Evolutionary conservation across 225 moss, liverwort and hornwort species (phyloP), one percentile per base, ranked within the genome.

Genomic region (Straminergon stramineum): DNA sequence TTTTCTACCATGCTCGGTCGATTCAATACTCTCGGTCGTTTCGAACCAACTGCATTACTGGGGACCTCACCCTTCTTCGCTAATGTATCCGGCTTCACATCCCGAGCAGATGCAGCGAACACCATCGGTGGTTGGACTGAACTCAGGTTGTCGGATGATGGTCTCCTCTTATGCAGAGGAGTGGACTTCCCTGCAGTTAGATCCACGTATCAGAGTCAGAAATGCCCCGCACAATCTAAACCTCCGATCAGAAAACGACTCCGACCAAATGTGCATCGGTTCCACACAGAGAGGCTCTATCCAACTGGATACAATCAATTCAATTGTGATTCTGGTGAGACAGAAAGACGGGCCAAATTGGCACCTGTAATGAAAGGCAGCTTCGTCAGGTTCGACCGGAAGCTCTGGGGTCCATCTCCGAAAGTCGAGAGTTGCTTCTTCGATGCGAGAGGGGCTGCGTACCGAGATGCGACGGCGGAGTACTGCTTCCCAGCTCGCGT

Each of bases 341-440:
- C 11, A 61, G 8, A 32, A 6, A 10, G 32, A 7, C 32, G 19
- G 3, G 56, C 7, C 7, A 10, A 37, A 22, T 24, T 24, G 60
- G 32, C 19, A 94, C 94, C 94, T 87, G 92, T 93, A 18, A 93
- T 91, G 63, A 94, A 94, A 56, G 94, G 94, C 60, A 92, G 87
- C 86, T 94, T 94, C 55, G 90, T 91, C 75, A 86, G 24, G 62
- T 81, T 94, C 2, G 87, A 35, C 1, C 85, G 73, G 48, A 43
- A 86, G 13, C 67, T 43, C 21, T 88, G 70, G 7, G 74, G 65
- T 77, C 74, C 89, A 22, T 94, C 90, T 55, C 74, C 68, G 31
- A 27, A 22, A 56, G 53, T 13, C 31, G 84, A 75, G n/a, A 85
- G 37, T n/a, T 45, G 55, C 80, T 91, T 94, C 88, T 91, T 94